These are phyloP conservation scores for Solanum neorickii DNA, from an alignment of 257 asterid species.

Conservation along the genomic window DNA sequence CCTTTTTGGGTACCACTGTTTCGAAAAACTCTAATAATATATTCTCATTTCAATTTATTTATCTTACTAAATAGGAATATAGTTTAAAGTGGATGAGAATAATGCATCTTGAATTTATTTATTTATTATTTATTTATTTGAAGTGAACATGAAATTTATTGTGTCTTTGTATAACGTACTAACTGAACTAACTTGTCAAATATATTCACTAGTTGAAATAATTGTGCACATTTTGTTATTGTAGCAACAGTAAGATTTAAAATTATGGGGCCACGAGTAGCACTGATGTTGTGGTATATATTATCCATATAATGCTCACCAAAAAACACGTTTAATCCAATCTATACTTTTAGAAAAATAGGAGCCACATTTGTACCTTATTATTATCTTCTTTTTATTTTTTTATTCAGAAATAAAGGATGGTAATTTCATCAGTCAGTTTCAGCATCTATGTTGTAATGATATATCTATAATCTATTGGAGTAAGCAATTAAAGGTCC, in stretches of 20 bases:
- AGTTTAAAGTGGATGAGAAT: neutral
- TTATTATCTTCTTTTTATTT: neutral
- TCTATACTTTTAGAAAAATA: neutral
- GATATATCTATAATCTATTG: too few relatives aligned
- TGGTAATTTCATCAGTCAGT: neutral
- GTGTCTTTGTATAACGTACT: too few relatives aligned
- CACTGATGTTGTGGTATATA: too few relatives aligned
- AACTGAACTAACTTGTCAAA: neutral
- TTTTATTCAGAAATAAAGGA: neutral
- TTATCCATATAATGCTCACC: too few relatives aligned
- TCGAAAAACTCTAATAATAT: neutral
- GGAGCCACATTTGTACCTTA: neutral
- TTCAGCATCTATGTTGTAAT: too few relatives aligned
- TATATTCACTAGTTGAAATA: neutral
- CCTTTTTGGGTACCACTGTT: neutral
- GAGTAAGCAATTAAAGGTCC: neutral
- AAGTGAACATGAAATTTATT: neutral
- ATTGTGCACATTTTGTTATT: neutral
- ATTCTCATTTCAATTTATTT: too few relatives aligned
- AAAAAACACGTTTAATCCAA: too few relatives aligned
- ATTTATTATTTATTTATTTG: too few relatives aligned
- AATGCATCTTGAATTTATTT: neutral
- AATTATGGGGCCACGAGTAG: neutral
- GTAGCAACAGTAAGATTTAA: too few relatives aligned
- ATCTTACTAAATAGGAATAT: neutral